These are phyloP conservation scores for Guadua angustifolia DNA, from an alignment of 176 grass and related monocot species.

Conservation along the genomic window DNA sequence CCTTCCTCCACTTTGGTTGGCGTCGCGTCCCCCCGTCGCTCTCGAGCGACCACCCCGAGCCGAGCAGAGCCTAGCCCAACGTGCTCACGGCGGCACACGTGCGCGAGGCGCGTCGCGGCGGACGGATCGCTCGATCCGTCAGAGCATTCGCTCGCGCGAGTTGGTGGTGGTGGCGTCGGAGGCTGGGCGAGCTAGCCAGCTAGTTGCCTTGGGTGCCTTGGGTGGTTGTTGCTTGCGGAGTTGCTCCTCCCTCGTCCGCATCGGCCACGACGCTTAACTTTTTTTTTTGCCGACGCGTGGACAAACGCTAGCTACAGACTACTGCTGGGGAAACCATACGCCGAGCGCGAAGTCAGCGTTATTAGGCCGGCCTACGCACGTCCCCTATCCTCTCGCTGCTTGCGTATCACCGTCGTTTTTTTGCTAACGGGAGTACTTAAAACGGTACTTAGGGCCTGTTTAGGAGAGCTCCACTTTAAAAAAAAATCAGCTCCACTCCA, in stretches of 20 bases:
- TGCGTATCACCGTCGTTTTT: not conserved
- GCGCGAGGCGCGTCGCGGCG: conserved; percentile 1
- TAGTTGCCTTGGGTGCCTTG: not conserved
- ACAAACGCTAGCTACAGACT: not conserved
- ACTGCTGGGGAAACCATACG: not conserved
- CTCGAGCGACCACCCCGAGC: conserved; percentile 43
- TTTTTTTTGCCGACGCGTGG: not conserved
- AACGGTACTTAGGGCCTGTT: too few species aligned
- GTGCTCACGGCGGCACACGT: not conserved
- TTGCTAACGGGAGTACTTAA: too few species aligned
- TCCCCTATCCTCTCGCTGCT: not conserved
- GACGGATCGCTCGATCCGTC: not conserved
- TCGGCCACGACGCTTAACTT: not conserved
- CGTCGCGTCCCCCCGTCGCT: conserved; percentile 37
- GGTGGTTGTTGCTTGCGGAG: conserved; percentile 34
- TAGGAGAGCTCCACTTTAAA: too few species aligned
- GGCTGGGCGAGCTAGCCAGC: not conserved
- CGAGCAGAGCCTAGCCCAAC: not conserved
- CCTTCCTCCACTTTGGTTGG: conserved; percentile 26
- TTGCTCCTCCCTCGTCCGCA: conserved; percentile 45
- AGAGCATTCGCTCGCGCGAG: not conserved
- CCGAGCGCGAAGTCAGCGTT: not conserved
- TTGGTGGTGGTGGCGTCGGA: conserved; percentile 27
- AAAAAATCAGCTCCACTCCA: too few species aligned
- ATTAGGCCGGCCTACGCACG: too few species aligned